Conservation (phyloP, 2,329 filamentous ascomycete genomes). For the Nothomitra cinnamomea region DNA sequence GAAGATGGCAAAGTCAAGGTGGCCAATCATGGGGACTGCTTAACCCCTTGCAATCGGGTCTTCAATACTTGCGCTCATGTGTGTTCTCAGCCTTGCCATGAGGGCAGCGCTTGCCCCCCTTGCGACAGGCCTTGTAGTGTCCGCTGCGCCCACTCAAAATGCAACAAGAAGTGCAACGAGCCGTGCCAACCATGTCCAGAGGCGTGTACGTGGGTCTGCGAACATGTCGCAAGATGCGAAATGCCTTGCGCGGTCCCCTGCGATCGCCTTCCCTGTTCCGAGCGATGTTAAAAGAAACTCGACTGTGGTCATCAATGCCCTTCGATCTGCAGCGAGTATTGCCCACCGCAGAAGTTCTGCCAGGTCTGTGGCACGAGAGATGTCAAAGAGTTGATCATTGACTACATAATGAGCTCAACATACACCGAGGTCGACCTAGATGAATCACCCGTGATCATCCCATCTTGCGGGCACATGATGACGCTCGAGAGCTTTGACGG, state of each 20-base stretch:
- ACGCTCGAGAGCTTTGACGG: constrained; percentile 44
- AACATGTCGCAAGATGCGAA: constrained; percentile 29
- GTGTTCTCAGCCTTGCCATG: constrained; percentile 37
- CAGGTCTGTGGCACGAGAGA: constrained; percentile 34
- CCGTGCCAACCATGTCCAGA: constrained; percentile 45
- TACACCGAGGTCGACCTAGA: constrained; percentile 43
- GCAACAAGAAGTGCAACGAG: constrained; percentile 37
- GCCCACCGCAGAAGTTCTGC: constrained; percentile 36
- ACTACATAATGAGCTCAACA: constrained; percentile 35
- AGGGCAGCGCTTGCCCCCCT: constrained; percentile 26
- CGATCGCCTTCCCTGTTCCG: constrained; percentile 45
- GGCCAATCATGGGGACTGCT: constrained; percentile 31
- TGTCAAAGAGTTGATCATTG: constrained; percentile 32
- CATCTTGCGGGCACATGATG: constrained; percentile 45
- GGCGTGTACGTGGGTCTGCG: constrained; percentile 37
- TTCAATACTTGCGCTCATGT: constrained; percentile 39
- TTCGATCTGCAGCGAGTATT: constrained; percentile 46
- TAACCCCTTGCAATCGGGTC: constrained; percentile 30
- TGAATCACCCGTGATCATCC: constrained; percentile 43
- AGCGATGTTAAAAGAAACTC: constrained; percentile 37
- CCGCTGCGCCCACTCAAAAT: constrained; percentile 38
- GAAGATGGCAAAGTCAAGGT: constrained; percentile 16
- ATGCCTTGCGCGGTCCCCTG: constrained; percentile 52
- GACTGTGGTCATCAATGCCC: constrained; percentile 49
- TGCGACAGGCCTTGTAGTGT: constrained; percentile 36